Conservation (phyloP, 768 basidiomycete genomes). For the Lactifluus rugatus region DNA sequence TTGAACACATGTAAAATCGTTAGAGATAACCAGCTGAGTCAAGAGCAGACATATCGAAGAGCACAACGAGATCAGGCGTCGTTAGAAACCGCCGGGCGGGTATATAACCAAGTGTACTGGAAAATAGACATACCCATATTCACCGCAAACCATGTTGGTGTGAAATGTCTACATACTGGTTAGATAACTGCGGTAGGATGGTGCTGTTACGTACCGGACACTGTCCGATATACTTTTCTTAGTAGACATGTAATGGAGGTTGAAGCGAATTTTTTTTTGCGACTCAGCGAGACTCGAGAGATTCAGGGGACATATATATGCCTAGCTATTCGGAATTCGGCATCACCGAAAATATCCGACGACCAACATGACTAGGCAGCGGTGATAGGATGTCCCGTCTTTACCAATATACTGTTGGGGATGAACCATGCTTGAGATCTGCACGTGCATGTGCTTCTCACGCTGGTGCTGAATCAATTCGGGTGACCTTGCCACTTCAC, state of each 20-base stretch:
- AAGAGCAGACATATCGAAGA: no score
- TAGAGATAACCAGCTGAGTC: not conserved
- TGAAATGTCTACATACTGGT: conserved; percentile 34
- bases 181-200: not conserved
- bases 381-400: no score
- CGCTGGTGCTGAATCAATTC: no score
- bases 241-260: not conserved
- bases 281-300: not conserved
- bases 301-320: not conserved
- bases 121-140: conserved; percentile 37
- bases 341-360: no score
- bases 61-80: no score
- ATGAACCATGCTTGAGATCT: no score
- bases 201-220: conserved; percentile 24
- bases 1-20: not conserved
- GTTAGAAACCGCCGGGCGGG: no score
- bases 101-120: not conserved
- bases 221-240: conserved; percentile 29
- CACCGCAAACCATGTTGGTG: conserved; percentile 46
- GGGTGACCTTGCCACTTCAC: no score
- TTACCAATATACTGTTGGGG: no score
- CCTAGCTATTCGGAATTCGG: conserved; percentile 9
- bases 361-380: not conserved
- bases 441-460: no score
- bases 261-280: no score